phyloP scores from a whole-genome alignment of 805 yeast genomes.

The Candida succiphila region DNA sequence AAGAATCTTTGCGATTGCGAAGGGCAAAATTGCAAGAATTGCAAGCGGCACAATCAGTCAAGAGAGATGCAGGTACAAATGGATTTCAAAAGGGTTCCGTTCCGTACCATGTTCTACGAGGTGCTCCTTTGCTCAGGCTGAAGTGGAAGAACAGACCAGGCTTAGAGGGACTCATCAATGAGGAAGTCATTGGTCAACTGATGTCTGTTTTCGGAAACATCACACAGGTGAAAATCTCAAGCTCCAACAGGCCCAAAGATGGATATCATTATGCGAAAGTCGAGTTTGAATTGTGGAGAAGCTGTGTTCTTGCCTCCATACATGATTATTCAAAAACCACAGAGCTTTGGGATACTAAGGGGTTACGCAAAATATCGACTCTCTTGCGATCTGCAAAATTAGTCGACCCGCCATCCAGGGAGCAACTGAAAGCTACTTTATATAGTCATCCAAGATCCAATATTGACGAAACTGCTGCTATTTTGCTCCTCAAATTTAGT shows the following conservation, averaged over 20 bases:
- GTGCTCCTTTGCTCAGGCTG: too few relatives aligned
- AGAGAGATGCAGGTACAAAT: neutral
- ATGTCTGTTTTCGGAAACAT: slow-evolving; percentile 39
- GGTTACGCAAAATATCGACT: slow-evolving; percentile 35
- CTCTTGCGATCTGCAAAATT: slow-evolving; percentile 25
- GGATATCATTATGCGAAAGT: slow-evolving; percentile 30
- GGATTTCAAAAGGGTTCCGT: neutral
- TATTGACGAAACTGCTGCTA: too few relatives aligned
- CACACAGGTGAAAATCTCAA: slow-evolving; percentile 4
- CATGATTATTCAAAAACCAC: slow-evolving; percentile 34
- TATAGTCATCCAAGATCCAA: too few relatives aligned
- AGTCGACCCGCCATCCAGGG: slow-evolving; percentile 1
- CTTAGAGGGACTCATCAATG: slow-evolving; percentile 21
- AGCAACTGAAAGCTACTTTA: too few relatives aligned
- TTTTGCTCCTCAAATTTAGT: too few relatives aligned
- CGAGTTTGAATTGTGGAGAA: slow-evolving; percentile 17
- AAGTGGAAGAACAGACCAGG: slow-evolving; percentile 37
- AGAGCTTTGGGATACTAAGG: slow-evolving; percentile 34
- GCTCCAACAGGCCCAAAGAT: slow-evolving; percentile 4
- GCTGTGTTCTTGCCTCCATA: slow-evolving; percentile 24
- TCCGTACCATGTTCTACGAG: slow-evolving; percentile 14
- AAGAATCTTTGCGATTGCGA: slow-evolving; percentile 10
- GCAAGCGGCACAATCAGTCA: neutral
- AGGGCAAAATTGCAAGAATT: slow-evolving; percentile 5
- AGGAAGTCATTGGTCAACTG: slow-evolving; percentile 24